Evolutionary conservation across 805 yeast genomes (phyloP).

Genomic region (Teunomyces pallodes): DNA sequence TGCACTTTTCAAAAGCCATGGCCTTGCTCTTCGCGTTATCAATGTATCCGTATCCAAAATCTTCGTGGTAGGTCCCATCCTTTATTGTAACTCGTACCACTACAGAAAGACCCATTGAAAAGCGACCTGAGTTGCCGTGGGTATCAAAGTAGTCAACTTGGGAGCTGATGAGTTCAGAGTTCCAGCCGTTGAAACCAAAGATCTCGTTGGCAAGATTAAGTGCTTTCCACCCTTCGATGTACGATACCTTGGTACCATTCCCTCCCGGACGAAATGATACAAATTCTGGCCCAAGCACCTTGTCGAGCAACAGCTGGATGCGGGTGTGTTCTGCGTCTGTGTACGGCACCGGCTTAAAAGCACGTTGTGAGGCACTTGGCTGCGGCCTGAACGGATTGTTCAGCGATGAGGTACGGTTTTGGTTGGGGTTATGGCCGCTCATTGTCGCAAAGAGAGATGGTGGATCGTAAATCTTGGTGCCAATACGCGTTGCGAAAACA

Average conservation of each 20-base stretch:
- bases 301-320: slow-evolving; percentile 33
- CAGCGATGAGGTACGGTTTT: neutral
- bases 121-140: slow-evolving; percentile 49
- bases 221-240: slow-evolving; percentile 83
- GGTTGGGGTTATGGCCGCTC: slow-evolving; percentile 3
- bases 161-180: slow-evolving; percentile 62
- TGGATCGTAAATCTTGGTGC: neutral
- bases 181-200: slow-evolving; percentile 85
- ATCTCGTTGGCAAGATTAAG: slow-evolving; percentile 75
- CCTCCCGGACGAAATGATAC: slow-evolving; percentile 75
- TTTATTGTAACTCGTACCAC: slow-evolving; percentile 68
- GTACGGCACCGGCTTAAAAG: slow-evolving; percentile 26
- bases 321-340: slow-evolving; percentile 30
- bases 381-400: slow-evolving; percentile 5
- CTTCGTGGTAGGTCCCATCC: slow-evolving; percentile 82
- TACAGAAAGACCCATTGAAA: slow-evolving; percentile 66
- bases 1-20: slow-evolving; percentile 75
- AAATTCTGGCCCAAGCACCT: slow-evolving; percentile 69
- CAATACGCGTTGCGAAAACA: slow-evolving; percentile 1
- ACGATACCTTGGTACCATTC: slow-evolving; percentile 65
- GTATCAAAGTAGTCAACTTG: slow-evolving; percentile 73
- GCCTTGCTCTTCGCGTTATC: slow-evolving; percentile 70
- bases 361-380: slow-evolving; percentile 8
- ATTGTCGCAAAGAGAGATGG: neutral
- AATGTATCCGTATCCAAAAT: slow-evolving; percentile 70